Evolutionary conservation across 768 basidiomycete genomes (phyloP), one percentile per base, ranked within the genome.

Genomic region (Ephemerocybe angulata): DNA sequence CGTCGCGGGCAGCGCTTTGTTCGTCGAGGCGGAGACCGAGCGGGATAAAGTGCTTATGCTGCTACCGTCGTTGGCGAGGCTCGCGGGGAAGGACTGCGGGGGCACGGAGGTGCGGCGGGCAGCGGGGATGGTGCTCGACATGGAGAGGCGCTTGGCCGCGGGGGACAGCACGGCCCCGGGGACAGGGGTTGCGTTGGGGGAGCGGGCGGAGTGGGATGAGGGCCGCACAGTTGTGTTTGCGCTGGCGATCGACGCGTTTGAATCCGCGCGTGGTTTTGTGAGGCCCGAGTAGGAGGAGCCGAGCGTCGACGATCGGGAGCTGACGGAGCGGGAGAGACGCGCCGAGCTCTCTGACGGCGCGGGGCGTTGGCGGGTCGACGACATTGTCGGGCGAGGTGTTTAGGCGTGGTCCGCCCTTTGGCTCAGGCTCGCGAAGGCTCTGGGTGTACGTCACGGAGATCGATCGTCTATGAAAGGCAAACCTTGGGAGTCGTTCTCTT

Each of bases 321-420:
- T 70, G 15, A 76, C 57, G 15, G 56, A 72, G 11, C 79, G 72
- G 43, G 82, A 71, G 21, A 83, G 65, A 37, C 82, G 83, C 52
- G 78, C 73, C 35, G 83, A 82, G 15, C 81, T 65, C 58, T 84
- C 83, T 41, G 84, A 85, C 13, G 79, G 80, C 1, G 68, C 59
- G 37, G 64, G 67, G 61, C 65, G 51, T 13, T 27, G 21, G 13
- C 6, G 46, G 28, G 12, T n/a, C 25, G 25, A 6, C 25, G 46
- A 47, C 25, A 17, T n/a, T n/a, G n/a, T n/a, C n/a, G n/a, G n/a
- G n/a, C n/a, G n/a, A n/a, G n/a, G n/a, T n/a, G n/a, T n/a, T n/a
- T n/a, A n/a, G n/a, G n/a, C n/a, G n/a, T n/a, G n/a, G n/a, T n/a
- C n/a, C n/a, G n/a, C n/a, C n/a, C n/a, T n/a, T n/a, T n/a, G n/a